These are phyloP conservation scores for Xylaria scruposa DNA, from an alignment of 495 filamentous ascomycete species.

Conservation along the genomic window DNA sequence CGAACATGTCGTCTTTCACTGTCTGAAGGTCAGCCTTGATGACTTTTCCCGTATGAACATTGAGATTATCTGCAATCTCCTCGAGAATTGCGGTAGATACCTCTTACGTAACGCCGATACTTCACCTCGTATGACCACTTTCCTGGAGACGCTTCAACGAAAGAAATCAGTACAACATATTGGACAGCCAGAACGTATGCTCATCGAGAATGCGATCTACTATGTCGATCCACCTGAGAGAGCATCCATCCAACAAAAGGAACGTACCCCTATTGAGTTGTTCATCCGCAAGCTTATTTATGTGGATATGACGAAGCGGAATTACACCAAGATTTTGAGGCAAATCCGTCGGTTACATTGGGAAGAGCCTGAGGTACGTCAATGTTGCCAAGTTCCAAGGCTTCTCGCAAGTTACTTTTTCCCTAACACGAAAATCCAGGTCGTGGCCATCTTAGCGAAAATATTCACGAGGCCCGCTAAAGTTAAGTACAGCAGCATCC, in stretches of 20 bases:
- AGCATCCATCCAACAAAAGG: slow-evolving; percentile 94
- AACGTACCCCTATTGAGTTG: slow-evolving; percentile 88
- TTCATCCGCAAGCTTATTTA: slow-evolving; percentile 94
- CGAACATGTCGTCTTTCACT: slow-evolving; percentile 98
- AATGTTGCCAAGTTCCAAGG: background rate
- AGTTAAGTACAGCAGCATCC: slow-evolving; percentile 96
- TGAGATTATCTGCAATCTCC: slow-evolving; percentile 95
- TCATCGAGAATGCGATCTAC: slow-evolving; percentile 98
- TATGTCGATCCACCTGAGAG: slow-evolving; percentile 95
- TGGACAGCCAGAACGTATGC: slow-evolving; percentile 95
- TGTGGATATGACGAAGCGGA: slow-evolving; percentile 89
- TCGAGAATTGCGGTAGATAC: slow-evolving; percentile 97
- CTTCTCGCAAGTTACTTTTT: background rate
- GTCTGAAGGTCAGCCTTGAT: slow-evolving; percentile 94
- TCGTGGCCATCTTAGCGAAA: slow-evolving; percentile 84
- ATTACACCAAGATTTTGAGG: slow-evolving; percentile 90
- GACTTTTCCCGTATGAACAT: slow-evolving; percentile 99
- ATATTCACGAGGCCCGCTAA: slow-evolving; percentile 95
- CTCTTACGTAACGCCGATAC: slow-evolving; percentile 93
- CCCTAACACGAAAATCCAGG: slow-evolving; percentile 47
- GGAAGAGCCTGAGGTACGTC: slow-evolving; percentile 84
- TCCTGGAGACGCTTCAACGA: slow-evolving; percentile 90
- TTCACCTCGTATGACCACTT: slow-evolving; percentile 87
- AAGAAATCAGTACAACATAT: slow-evolving; percentile 97
- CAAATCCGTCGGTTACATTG: slow-evolving; percentile 95